Evolutionary conservation across 805 yeast genomes (phyloP), one percentile per base, ranked within the genome.

Genomic region (Candida oleophila): DNA sequence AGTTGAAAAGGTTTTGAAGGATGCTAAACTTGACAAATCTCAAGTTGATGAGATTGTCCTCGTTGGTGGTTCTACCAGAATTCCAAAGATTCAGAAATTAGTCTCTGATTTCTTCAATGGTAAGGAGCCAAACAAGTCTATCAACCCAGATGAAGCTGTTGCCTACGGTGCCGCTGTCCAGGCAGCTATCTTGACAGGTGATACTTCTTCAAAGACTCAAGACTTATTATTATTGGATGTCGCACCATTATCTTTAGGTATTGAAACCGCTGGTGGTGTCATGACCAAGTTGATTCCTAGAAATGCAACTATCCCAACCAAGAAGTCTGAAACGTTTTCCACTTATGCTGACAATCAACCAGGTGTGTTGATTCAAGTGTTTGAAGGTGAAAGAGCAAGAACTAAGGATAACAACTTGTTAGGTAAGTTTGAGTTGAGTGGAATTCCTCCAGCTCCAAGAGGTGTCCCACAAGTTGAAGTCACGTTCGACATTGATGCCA

Each of bases 111-210:
- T 73, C 81, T 92, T 92, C 67, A 83, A 86, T 64, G 96, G 96
- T 62, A 92, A 94, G 81, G 90, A 90, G 74, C 92, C 96, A 55
- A 89, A 96, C 57, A 92, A 91, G 82, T 92, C 96, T 62, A 92
- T 92, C 65, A 92, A 92, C 79, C 98, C 99, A 54, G 99, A 92
- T 76, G 99, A 92, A 80, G 99, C 99, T 68, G 98, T 92, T 64
- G 99, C 98, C 38, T 92, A 85, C 62, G 99, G 99, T 82, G 98
- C 98, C 51, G 97, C 99, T 54, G 97, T 92, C 54, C 99, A 92
- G 78, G 98, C 96, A 48, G 98, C 98, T 78, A 95, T 92, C 59
- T 77, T 92, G 55, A 83, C 96, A 47, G 98, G 98, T 71, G 97
- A 91, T 50, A 66, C 72, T 44, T 69, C 73, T 20, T 62, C 71